phyloP scores from a whole-genome alignment of 352 stramenopile species.

The Hyaloperonospora arabidopsidis region DNA sequence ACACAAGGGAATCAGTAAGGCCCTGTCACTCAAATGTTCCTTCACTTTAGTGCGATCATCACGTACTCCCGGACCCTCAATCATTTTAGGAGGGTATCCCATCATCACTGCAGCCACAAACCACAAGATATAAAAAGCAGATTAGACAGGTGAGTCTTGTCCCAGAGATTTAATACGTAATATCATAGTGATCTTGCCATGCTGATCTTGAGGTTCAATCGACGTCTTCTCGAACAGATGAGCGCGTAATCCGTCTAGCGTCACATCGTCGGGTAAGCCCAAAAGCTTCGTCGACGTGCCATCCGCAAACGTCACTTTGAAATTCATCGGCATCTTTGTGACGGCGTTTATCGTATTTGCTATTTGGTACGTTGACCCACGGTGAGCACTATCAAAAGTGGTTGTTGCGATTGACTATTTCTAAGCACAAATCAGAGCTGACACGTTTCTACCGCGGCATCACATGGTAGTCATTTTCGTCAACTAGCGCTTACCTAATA shows the following conservation, averaged over 20 bases:
- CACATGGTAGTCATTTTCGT: neutral
- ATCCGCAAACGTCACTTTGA: constrained; percentile 73
- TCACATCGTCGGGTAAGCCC: constrained; percentile 48
- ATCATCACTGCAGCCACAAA: constrained; percentile 49
- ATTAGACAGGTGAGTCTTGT: neutral
- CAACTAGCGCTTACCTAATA: neutral
- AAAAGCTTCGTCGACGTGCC: constrained; percentile 69
- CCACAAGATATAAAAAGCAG: neutral
- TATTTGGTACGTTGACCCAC: neutral
- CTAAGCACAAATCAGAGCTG: neutral
- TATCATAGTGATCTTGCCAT: constrained; percentile 41
- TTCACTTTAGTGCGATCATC: neutral
- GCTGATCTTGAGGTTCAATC: constrained; percentile 54
- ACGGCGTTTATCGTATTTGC: neutral
- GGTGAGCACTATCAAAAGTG: neutral
- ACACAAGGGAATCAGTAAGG: constrained; percentile 5
- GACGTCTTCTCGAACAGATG: constrained; percentile 50
- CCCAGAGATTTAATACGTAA: neutral
- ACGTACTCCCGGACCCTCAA: constrained; percentile 51
- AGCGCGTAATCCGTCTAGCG: constrained; percentile 45
- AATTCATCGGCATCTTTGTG: constrained; percentile 37
- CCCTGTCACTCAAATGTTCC: neutral
- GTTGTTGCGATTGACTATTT: neutral
- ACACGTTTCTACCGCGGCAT: neutral
- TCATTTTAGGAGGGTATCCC: constrained; percentile 60